Base-by-base conservation (phyloP, 2,329 filamentous ascomycete genomes). In the Penicillium digitatum region DNA sequence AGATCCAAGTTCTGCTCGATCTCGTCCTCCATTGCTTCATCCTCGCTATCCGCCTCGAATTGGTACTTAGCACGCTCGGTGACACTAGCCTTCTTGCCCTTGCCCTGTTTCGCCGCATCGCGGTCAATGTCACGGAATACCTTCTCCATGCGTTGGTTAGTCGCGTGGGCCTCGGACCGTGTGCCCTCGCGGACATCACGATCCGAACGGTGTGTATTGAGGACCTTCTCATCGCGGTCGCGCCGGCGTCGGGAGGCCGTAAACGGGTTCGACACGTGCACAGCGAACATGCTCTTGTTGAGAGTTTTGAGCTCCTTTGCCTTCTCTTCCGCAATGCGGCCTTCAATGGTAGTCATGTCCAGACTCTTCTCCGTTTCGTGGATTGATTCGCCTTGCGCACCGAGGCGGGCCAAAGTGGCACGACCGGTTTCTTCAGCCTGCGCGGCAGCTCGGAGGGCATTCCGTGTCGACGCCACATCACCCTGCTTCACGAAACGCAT, bases 261-360 rank as follows among this genome's bases (percentile, higher is more conserved):
- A 70, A 96, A 90, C 0, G 87, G 87, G 65, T 90, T 90, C 50
- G 80, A 79, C 26, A 92, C 86, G 66, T 91, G 87, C 22, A 92
- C 83, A 5, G 89, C 88, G 68, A 96, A 96, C 90, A 96, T 95
- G 77, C 87, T 91, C 59, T 87, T 81, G 74, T 96, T 95, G 47
- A 95, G 79, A 1, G 84, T 89, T 77, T 93, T 93, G 35, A 96
- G 78, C 69, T 96, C 90, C 45, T 85, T 83, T 1, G 90, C 87
- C 64, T 89, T 88, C 62, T 92, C 89, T 63, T 91, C 86, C 0
- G 89, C 89, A 56, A 88, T 78, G 55, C 85, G 83, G 64, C 89
- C 89, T 69, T 91, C 86, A 60, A 87, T 87, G n/a, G 83, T 76
- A 4, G 90, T 88, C 61, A 89, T 79, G 65, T 96, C 90, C 54